Conservation (phyloP, 345 rosid genomes). For the Nephelium lappaceum region DNA sequence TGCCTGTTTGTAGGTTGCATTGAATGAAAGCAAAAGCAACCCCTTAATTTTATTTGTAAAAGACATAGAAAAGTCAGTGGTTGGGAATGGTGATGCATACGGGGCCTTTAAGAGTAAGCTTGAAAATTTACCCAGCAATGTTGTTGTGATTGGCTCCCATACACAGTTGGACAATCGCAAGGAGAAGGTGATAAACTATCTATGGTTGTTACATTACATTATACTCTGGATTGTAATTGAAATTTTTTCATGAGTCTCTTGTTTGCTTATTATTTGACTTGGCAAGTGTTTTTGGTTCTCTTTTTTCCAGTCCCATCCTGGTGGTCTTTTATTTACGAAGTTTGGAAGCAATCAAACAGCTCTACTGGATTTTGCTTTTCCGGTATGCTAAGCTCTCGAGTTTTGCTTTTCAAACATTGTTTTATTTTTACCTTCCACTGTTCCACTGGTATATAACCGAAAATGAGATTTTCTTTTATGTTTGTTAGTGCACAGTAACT, state of each 20-base stretch:
- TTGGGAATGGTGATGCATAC: constrained; percentile 71
- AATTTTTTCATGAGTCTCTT: background rate
- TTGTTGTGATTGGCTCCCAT: constrained; percentile 91
- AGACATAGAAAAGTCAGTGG: constrained; percentile 87
- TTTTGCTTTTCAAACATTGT: background rate
- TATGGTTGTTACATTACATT: background rate
- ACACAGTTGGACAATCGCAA: constrained; percentile 88
- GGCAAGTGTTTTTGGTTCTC: background rate
- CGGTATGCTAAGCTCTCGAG: constrained; percentile 48
- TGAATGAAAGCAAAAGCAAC: constrained; percentile 63
- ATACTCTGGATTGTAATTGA: background rate
- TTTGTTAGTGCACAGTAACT: background rate
- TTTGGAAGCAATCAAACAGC: constrained; percentile 95
- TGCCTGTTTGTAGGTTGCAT: constrained; percentile 58
- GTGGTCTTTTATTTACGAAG: constrained; percentile 90
- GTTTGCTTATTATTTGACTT: background rate
- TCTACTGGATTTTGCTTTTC: constrained; percentile 86
- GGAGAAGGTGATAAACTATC: constrained; percentile 67
- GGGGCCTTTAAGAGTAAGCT: constrained; percentile 70
- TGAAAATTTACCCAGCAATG: constrained; percentile 72
- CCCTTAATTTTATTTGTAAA: constrained; percentile 85
- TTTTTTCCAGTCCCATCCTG: constrained; percentile 80
- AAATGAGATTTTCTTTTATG: background rate
- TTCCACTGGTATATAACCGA: background rate
- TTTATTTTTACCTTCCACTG: background rate